phyloP scores from a whole-genome alignment of 164 flowering plant species.

The Liriodendron chinense region DNA sequence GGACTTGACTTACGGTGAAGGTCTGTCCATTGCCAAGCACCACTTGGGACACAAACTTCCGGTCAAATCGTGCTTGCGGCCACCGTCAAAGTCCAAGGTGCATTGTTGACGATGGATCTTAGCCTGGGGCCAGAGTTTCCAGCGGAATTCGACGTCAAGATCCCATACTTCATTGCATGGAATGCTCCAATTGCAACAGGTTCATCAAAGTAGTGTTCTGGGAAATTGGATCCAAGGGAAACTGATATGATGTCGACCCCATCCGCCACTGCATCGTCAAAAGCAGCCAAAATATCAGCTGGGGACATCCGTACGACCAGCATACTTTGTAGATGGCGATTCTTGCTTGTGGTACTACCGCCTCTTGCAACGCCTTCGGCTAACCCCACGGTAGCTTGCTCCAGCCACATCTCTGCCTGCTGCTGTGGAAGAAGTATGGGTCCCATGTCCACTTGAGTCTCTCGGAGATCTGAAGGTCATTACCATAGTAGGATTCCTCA shows the following conservation, averaged over 20 bases:
- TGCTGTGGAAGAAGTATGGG: conserved; percentile 27
- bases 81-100: conserved; percentile 26
- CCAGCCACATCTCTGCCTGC: conserved; percentile 11
- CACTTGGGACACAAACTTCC: conserved; percentile 18
- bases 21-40: conserved; percentile 22
- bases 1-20: conserved; percentile 20
- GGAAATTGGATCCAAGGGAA: conserved; percentile 4
- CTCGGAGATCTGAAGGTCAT: conserved; percentile 19
- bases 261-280: conserved; percentile 27
- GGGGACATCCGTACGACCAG: conserved; percentile 10
- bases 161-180: conserved; percentile 22
- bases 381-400: conserved; percentile 26
- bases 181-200: conserved; percentile 19
- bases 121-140: conserved; percentile 17
- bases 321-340: conserved; percentile 28
- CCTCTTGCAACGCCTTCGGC: conserved; percentile 25
- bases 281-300: conserved; percentile 24
- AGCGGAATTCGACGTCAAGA: conserved; percentile 17
- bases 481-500: neutral
- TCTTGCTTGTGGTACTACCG: conserved; percentile 22
- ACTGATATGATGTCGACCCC: conserved; percentile 24
- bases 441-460: conserved; percentile 23
- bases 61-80: conserved; percentile 22
- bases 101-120: neutral
- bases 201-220: neutral